Percentiles rank a stretch among this genome's conserved stretches.
Evolutionary conservation across 352 stramenopile species (phyloP).

Genomic region (Pythium biforme): DNA sequence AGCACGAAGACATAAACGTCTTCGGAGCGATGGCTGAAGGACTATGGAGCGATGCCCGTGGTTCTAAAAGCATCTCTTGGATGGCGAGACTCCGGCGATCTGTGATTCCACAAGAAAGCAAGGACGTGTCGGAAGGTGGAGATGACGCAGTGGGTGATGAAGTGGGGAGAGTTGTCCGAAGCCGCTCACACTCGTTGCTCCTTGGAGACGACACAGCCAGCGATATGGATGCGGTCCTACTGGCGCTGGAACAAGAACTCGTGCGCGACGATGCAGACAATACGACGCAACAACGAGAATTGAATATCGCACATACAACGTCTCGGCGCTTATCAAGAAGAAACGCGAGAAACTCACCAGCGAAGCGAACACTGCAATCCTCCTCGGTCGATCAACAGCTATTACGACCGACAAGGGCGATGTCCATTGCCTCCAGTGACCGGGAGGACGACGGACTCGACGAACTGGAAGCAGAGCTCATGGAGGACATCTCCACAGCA

Average conservation of each 20-base stretch:
- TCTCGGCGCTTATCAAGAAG: neutral
- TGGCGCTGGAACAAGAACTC: constrained; percentile 21
- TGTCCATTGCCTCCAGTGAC: constrained; percentile 30
- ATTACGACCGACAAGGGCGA: neutral
- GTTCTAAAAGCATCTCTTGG: neutral
- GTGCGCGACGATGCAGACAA: constrained; percentile 6
- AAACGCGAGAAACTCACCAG: neutral
- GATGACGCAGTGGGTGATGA: neutral
- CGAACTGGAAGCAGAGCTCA: constrained; percentile 51
- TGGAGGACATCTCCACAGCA: neutral
- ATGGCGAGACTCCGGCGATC: constrained; percentile 1
- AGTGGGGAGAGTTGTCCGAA: neutral
- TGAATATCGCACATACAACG: neutral
- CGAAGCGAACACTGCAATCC: too few relatives aligned
- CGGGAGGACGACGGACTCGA: constrained; percentile 29
- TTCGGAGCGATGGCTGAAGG: neutral
- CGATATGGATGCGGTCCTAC: constrained; percentile 17
- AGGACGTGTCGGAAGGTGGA: neutral
- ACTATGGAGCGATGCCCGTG: constrained; percentile 6
- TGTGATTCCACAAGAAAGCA: neutral
- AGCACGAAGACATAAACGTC: neutral
- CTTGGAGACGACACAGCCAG: neutral
- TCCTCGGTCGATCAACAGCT: too few relatives aligned
- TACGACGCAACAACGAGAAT: neutral
- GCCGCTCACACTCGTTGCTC: neutral